phyloP scores from a whole-genome alignment of 2,329 filamentous ascomycete species.

The Aureobasidium uvarum region DNA sequence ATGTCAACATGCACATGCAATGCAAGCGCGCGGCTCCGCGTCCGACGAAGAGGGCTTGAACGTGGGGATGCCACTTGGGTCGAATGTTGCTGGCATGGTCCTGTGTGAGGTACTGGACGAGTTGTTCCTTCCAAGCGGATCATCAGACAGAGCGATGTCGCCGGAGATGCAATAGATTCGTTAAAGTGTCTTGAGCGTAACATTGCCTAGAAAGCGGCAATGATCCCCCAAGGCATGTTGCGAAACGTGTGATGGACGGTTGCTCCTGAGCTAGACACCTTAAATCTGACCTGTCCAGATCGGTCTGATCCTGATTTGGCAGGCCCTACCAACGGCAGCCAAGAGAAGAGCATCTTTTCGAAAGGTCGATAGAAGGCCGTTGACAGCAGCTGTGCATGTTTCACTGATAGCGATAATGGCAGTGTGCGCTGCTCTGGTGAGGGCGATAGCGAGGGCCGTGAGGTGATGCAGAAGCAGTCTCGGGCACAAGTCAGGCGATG shows the following conservation, averaged over 20 bases:
- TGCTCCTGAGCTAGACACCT: conserved; percentile 20
- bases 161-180: conserved; percentile 20
- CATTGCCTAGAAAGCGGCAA: conserved; percentile 4
- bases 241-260: conserved; percentile 20
- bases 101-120: neutral
- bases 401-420: neutral
- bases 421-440: neutral
- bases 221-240: neutral
- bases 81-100: neutral
- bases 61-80: neutral
- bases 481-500: neutral
- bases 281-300: conserved; percentile 22
- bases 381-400: conserved; percentile 2
- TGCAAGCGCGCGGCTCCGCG: conserved; percentile 26
- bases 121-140: neutral
- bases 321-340: conserved; percentile 5
- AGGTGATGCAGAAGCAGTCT: neutral
- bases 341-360: neutral
- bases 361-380: conserved; percentile 18
- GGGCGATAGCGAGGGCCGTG: neutral
- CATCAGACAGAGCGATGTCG: neutral
- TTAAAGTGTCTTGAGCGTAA: conserved; percentile 18
- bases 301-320: conserved; percentile 14
- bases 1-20: conserved; percentile 24
- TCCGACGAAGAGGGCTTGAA: conserved; percentile 1